Evolutionary conservation across 257 asterid genomes (phyloP).

Genomic region (Jasminum sambac): DNA sequence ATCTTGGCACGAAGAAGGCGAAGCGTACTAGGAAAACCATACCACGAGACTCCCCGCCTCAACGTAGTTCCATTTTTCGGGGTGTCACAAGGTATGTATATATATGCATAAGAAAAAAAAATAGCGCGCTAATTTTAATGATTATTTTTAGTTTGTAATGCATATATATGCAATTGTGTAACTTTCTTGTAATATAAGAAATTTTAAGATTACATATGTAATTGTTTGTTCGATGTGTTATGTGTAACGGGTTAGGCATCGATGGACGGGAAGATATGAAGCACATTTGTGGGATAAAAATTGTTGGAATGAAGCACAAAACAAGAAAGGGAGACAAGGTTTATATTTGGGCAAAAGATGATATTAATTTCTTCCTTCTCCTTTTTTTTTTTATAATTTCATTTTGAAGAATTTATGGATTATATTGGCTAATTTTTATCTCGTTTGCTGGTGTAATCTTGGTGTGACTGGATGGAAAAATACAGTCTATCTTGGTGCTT

Average conservation of each 20-base stretch:
- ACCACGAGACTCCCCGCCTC: slow-evolving; percentile 83
- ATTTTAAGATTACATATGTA: neutral
- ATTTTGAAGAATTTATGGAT: no score
- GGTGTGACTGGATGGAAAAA: slow-evolving; percentile 32
- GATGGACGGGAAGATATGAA: slow-evolving; percentile 89
- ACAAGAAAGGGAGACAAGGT: slow-evolving; percentile 98
- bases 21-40: slow-evolving; percentile 80
- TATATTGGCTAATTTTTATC: slow-evolving; percentile 8
- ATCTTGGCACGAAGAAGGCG: slow-evolving; percentile 37
- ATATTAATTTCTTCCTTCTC: neutral
- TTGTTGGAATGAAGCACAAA: slow-evolving; percentile 91
- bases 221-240: neutral
- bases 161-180: neutral
- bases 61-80: slow-evolving; percentile 76
- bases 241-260: slow-evolving; percentile 47
- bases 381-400: neutral
- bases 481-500: slow-evolving; percentile 89
- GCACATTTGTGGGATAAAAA: slow-evolving; percentile 96
- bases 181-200: neutral
- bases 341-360: neutral
- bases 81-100: slow-evolving; percentile 75
- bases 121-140: neutral
- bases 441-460: slow-evolving; percentile 16
- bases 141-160: neutral
- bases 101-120: no score